phyloP scores from a whole-genome alignment of 257 asterid species.

The Gynochthodes officinalis region DNA sequence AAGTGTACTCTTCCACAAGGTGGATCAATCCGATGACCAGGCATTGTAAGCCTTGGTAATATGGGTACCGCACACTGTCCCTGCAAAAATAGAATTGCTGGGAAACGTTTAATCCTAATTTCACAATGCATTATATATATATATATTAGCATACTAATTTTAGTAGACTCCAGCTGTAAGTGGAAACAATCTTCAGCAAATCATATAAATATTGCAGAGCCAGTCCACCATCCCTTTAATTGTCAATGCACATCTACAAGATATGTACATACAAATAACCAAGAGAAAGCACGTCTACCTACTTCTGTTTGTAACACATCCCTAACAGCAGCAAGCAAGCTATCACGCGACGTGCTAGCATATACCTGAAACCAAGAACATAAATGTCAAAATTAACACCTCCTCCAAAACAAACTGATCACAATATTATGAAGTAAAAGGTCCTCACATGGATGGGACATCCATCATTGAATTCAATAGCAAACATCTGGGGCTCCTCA shows the following conservation, averaged over 20 bases:
- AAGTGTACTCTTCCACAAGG: slow-evolving; percentile 92
- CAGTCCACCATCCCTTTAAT: neutral
- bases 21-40: slow-evolving; percentile 98
- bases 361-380: slow-evolving; percentile 68
- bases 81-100: slow-evolving; percentile 44
- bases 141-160: slow-evolving; percentile 14
- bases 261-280: slow-evolving; percentile 12
- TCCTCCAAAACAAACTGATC: slow-evolving; percentile 19
- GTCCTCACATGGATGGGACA: slow-evolving; percentile 87
- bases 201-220: neutral
- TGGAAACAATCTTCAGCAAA: neutral
- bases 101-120: slow-evolving; percentile 22
- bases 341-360: slow-evolving; percentile 98
- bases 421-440: slow-evolving; percentile 20
- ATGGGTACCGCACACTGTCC: slow-evolving; percentile 90
- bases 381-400: slow-evolving; percentile 18
- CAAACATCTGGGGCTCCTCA: slow-evolving; percentile 99
- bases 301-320: slow-evolving; percentile 95
- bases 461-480: slow-evolving; percentile 95
- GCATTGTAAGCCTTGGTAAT: slow-evolving; percentile 95
- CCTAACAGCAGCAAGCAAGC: slow-evolving; percentile 93
- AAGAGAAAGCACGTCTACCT: slow-evolving; percentile 48
- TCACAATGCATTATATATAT: slow-evolving; percentile 6
- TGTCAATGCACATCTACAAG: neutral
- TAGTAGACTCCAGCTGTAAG: slow-evolving; percentile 4